Evolutionary conservation across 441 rosid genomes (phyloP).

Genomic region (Monsonia emarginata): DNA sequence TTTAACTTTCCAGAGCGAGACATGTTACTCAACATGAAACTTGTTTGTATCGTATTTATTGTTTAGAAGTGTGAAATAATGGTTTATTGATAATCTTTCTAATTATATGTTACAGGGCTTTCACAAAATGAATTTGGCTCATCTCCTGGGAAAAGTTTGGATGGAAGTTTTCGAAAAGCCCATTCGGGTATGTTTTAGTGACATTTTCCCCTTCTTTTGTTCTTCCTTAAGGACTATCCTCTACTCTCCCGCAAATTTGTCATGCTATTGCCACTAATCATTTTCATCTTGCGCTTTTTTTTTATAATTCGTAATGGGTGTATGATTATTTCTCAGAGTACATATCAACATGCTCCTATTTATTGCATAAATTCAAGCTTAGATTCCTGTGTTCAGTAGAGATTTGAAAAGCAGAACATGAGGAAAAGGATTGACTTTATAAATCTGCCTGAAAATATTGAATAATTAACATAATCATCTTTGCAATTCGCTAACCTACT

Average conservation of each 20-base stretch:
- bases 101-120: constrained; percentile 27
- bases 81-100: background rate
- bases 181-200: constrained; percentile 41
- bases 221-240: background rate
- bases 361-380: too few relatives aligned
- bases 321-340: too few relatives aligned
- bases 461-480: too few relatives aligned
- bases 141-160: constrained; percentile 37
- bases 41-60: background rate
- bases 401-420: too few relatives aligned
- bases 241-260: too few relatives aligned
- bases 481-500: too few relatives aligned
- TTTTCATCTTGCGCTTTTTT: too few relatives aligned
- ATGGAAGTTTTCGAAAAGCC: constrained; percentile 46
- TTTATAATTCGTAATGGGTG: background rate
- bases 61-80: background rate
- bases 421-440: background rate
- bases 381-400: too few relatives aligned
- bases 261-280: background rate
- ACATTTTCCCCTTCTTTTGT: background rate
- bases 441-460: too few relatives aligned
- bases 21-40: background rate
- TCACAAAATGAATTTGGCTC: constrained; percentile 29
- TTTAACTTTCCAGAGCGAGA: too few relatives aligned
- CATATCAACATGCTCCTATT: too few relatives aligned